Evolutionary conservation across 768 basidiomycete species (phyloP).

Genomic region (Naganishia friedmannii): DNA sequence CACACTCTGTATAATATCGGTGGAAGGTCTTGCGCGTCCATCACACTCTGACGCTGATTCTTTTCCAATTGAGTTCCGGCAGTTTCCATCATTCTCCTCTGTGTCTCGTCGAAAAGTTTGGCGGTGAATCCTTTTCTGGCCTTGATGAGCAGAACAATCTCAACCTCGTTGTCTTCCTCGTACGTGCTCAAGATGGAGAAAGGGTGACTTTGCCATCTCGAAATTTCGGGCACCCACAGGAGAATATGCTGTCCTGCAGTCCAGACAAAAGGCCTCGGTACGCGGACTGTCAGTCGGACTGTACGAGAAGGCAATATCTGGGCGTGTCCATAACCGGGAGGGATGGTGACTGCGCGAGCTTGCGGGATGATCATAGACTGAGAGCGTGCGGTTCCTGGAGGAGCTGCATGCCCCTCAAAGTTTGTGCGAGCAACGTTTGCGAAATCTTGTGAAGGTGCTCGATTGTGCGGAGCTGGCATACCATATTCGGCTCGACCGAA

Average conservation of each 20-base stretch:
- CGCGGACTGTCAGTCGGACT: constrained; percentile 65
- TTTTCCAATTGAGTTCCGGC: constrained; percentile 31
- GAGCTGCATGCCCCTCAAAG: neutral
- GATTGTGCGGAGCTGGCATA: neutral
- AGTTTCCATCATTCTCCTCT: constrained; percentile 35
- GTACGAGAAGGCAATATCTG: constrained; percentile 69
- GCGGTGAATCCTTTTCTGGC: constrained; percentile 69
- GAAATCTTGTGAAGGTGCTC: neutral
- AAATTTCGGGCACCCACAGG: constrained; percentile 65
- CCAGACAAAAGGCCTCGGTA: constrained; percentile 63
- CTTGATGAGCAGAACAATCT: constrained; percentile 67
- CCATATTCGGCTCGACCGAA: neutral
- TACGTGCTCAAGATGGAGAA: constrained; percentile 68
- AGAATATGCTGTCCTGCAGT: constrained; percentile 76
- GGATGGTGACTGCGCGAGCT: constrained; percentile 56
- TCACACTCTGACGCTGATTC: constrained; percentile 33
- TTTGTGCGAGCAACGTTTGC: neutral
- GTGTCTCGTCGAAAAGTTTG: constrained; percentile 63
- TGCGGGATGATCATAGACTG: constrained; percentile 28
- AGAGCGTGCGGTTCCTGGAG: neutral
- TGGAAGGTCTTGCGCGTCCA: constrained; percentile 7
- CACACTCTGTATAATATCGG: constrained; percentile 59
- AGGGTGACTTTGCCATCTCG: constrained; percentile 65
- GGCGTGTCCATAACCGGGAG: constrained; percentile 66
- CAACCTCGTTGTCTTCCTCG: constrained; percentile 59